phyloP scores from a whole-genome alignment of 768 basidiomycete genomes.

The Collybia sordida region DNA sequence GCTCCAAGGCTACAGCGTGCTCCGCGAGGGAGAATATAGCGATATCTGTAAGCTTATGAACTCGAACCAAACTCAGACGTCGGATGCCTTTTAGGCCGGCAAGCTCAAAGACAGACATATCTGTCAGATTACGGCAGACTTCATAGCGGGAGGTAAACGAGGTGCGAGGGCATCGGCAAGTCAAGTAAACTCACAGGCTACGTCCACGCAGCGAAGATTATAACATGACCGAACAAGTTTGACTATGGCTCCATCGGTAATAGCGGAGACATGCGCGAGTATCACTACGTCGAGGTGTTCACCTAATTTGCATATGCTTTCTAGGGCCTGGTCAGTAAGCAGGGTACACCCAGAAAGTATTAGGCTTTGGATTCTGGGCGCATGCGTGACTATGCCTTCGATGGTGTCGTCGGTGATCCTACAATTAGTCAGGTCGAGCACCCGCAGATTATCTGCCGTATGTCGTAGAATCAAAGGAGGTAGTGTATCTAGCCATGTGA shows the following conservation, averaged over 20 bases:
- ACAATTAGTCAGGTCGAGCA: conserved; percentile 78
- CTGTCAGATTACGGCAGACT: conserved; percentile 85
- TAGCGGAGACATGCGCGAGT: conserved; percentile 74
- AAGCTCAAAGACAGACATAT: conserved; percentile 82
- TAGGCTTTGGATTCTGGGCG: conserved; percentile 73
- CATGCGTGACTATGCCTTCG: conserved; percentile 72
- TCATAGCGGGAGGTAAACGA: conserved; percentile 7
- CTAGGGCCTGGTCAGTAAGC: conserved; percentile 72
- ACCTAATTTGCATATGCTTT: conserved; percentile 68
- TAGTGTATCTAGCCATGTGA: conserved; percentile 60
- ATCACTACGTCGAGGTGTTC: conserved; percentile 77
- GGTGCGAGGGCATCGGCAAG: conserved; percentile 6
- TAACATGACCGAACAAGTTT: conserved; percentile 68
- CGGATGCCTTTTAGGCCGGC: conserved; percentile 67
- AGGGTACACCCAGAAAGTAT: conserved; percentile 74
- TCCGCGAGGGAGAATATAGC: conserved; percentile 78
- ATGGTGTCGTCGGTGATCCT: conserved; percentile 76
- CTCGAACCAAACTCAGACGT: conserved; percentile 77
- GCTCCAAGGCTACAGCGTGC: conserved; percentile 66
- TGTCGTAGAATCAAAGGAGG: conserved; percentile 64
- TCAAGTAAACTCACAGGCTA: conserved; percentile 69
- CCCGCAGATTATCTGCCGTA: conserved; percentile 70
- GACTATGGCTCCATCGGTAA: conserved; percentile 78
- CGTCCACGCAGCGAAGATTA: conserved; percentile 77
- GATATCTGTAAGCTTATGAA: conserved; percentile 82